These are phyloP conservation scores for Dendrobium chrysotoxum DNA, from an alignment of 106 monocot genomes.

Conservation along the genomic window DNA sequence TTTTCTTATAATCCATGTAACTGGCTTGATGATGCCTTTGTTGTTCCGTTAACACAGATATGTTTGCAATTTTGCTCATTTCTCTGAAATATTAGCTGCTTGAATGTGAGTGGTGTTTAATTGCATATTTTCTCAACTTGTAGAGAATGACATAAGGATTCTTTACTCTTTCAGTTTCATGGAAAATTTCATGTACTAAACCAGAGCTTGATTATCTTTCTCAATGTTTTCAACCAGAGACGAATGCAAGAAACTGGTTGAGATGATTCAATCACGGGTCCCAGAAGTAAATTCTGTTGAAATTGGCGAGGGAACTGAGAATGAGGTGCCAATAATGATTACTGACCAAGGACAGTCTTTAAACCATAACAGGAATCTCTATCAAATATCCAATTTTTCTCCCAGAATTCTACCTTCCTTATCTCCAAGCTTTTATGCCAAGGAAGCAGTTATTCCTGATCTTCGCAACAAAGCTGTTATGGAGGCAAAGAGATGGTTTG, in stretches of 20 bases:
- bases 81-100: not conserved
- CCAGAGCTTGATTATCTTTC: not conserved
- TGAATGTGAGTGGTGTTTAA: not conserved
- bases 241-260: conserved; percentile 56
- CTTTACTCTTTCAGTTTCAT: not conserved
- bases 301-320: conserved; percentile 5
- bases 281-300: conserved; percentile 22
- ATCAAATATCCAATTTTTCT: conserved; percentile 24
- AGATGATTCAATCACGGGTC: conserved; percentile 68
- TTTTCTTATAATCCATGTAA: not conserved
- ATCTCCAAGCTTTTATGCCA: conserved; percentile 21
- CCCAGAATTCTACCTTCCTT: conserved; percentile 9
- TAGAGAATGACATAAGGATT: not conserved
- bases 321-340: conserved; percentile 13
- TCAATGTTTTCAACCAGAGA: conserved; percentile 35
- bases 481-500: conserved; percentile 81
- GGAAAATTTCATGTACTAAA: no score
- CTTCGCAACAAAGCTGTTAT: conserved; percentile 35
- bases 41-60: not conserved
- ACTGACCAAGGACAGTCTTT: conserved; percentile 7
- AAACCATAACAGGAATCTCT: conserved; percentile 10
- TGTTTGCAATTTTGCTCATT: no score
- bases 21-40: not conserved
- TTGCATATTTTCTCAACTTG: not conserved
- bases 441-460: conserved; percentile 25